phyloP scores from a whole-genome alignment of 306 rosid species.

The Cucurbita moschata region DNA sequence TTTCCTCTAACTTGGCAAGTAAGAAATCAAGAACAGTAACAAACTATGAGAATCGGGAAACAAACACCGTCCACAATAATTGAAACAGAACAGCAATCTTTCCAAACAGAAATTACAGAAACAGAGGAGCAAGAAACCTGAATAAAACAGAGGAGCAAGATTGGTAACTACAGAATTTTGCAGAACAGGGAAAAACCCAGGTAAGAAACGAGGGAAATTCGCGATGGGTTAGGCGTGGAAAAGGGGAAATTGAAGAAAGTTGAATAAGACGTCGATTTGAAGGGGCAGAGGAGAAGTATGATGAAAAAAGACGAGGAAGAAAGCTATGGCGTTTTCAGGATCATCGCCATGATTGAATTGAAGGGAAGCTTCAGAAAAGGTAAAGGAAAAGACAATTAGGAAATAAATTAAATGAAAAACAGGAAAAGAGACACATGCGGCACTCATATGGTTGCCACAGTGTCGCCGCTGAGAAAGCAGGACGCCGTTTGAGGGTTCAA shows the following conservation, averaged over 20 bases:
- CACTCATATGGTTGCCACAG: neutral
- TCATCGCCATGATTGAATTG: neutral
- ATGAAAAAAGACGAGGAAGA: neutral
- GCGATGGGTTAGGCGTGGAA: neutral
- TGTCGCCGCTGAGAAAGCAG: neutral
- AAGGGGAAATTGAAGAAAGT: neutral
- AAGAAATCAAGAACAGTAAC: neutral
- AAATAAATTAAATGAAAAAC: neutral
- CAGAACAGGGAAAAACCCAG: neutral
- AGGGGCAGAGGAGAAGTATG: neutral
- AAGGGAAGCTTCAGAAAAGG: neutral
- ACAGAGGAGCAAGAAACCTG: neutral
- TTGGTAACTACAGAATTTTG: neutral
- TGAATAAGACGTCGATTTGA: neutral
- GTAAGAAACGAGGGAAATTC: neutral
- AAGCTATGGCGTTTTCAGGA: neutral
- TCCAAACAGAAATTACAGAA: neutral
- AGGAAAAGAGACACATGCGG: neutral
- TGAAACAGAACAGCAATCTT: neutral
- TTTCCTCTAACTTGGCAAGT: neutral
- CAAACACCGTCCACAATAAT: neutral
- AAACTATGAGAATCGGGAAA: neutral
- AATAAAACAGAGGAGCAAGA: neutral
- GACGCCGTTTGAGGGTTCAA: neutral
- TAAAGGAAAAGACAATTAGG: neutral